Evolutionary conservation across 495 filamentous ascomycete species (phyloP).

Genomic region (Penicillium lagena): DNA sequence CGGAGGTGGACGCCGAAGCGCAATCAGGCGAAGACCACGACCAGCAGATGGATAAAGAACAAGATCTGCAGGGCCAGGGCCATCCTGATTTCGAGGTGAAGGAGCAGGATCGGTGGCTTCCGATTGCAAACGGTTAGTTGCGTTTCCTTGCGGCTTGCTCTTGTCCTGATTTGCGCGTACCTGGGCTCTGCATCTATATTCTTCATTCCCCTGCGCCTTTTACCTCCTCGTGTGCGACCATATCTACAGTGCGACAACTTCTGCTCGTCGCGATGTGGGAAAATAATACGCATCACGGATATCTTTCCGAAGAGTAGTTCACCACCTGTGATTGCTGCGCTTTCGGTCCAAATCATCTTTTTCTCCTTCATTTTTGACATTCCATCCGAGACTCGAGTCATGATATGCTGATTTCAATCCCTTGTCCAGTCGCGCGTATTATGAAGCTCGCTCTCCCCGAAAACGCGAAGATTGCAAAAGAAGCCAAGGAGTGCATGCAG

Average conservation of each 20-base stretch:
- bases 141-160: conserved; percentile 45
- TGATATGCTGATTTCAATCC: conserved; percentile 67
- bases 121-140: conserved; percentile 99
- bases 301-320: no score
- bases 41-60: conserved; percentile 59
- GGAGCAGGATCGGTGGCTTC: conserved; percentile 98
- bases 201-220: not conserved
- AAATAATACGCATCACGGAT: no score
- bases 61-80: conserved; percentile 56
- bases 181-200: conserved; percentile 31
- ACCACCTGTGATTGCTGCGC: no score
- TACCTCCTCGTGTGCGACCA: no score
- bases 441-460: conserved; percentile 97
- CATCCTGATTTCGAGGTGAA: conserved; percentile 88
- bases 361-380: conserved; percentile 12
- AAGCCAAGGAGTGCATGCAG: conserved; percentile 99
- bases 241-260: no score
- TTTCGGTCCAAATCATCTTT: conserved; percentile 21
- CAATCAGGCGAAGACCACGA: conserved; percentile 86
- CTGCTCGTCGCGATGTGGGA: no score
- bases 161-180: conserved; percentile 53
- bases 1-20: conserved; percentile 84
- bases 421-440: conserved; percentile 90
- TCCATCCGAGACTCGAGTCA: no score
- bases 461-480: conserved; percentile 98